Base-by-base conservation (phyloP, 768 basidiomycete genomes). In the Hypholoma sublateritium region DNA sequence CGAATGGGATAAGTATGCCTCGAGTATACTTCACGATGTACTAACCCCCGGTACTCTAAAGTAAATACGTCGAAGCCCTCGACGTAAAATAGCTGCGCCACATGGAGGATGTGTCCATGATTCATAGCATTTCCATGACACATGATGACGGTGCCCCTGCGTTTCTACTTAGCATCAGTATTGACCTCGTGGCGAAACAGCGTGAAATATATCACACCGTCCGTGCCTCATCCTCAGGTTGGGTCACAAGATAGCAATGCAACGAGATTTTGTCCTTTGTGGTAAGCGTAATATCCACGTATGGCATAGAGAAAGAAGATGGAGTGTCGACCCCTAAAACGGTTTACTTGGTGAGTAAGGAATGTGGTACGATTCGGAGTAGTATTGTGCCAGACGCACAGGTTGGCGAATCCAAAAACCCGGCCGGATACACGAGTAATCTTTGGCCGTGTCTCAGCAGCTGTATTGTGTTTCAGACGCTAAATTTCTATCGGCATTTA, bases 61-160 rank as follows among this genome's bases (percentile, higher is more conserved):
- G 94, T 87, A 47, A 97, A 74, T 0, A 95, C 92, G 62, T 95
- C 94, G 66, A 90, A 95, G 17, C 85, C 78, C 78, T 86, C 80
- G 62, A 79, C 75, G 17, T 80, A 85, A 62, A 95, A 89, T 32
- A 85, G 72, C 25, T 75, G 73, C 0, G 88, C 93, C 32, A 46
- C 46, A 14, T 87, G 69, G 54, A 92, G 77, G 1, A 90, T 79
- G 63, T 93, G 88, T 4, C 91, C 91, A 42, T 83, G 76, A 60
- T 89, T 87, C 58, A 85, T 86, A 0, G 82, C 85, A 59, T 91
- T 89, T 2, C 94, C 95, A 63, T 96, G 94, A 56, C 95, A 93
- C 79, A 96, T 84, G 39, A 98, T 71, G 4, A 95, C 77, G 0
- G 92, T 95, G 9, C 63, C 65, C 16, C 63, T 58, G 19, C 58